Conservation (phyloP, 352 stramenopile genomes). For the Hyaloperonospora arabidopsidis region DNA sequence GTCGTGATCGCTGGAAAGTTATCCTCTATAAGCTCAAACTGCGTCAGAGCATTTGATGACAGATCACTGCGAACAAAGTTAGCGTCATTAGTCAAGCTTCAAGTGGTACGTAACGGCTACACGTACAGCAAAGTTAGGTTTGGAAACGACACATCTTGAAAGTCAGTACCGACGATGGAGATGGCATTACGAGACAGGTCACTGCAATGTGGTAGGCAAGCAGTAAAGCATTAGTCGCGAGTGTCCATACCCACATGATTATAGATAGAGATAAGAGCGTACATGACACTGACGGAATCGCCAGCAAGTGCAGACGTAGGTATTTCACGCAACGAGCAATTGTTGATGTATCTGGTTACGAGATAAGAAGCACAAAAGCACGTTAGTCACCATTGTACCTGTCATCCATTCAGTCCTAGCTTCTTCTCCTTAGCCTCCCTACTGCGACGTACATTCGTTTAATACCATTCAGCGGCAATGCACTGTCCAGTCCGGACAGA, state of each 20-base stretch:
- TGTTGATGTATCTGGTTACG: constrained; percentile 46
- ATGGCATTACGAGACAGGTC: constrained; percentile 42
- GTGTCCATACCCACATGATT: too few relatives aligned
- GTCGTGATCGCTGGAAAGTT: constrained; percentile 42
- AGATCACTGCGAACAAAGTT: constrained; percentile 27
- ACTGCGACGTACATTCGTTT: constrained; percentile 38
- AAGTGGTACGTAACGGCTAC: neutral
- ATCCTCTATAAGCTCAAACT: constrained; percentile 27
- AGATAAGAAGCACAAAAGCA: constrained; percentile 4
- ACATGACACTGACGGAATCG: constrained; percentile 36
- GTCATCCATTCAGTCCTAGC: neutral
- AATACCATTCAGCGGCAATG: constrained; percentile 43
- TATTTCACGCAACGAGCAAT: constrained; percentile 59
- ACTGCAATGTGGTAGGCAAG: constrained; percentile 16
- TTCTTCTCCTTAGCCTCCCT: neutral
- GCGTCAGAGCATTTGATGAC: constrained; percentile 34
- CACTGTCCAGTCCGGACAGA: constrained; percentile 42
- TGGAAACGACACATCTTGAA: constrained; percentile 34
- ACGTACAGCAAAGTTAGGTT: constrained; percentile 55
- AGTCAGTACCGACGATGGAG: constrained; percentile 23
- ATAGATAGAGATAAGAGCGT: constrained; percentile 2
- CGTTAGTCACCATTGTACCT: constrained; percentile 2
- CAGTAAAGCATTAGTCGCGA: constrained; percentile 2
- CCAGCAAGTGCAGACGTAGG: constrained; percentile 42
- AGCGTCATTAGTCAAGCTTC: constrained; percentile 1